Base-by-base conservation (phyloP, 805 yeast genomes). In the Candida ipomoeae region DNA sequence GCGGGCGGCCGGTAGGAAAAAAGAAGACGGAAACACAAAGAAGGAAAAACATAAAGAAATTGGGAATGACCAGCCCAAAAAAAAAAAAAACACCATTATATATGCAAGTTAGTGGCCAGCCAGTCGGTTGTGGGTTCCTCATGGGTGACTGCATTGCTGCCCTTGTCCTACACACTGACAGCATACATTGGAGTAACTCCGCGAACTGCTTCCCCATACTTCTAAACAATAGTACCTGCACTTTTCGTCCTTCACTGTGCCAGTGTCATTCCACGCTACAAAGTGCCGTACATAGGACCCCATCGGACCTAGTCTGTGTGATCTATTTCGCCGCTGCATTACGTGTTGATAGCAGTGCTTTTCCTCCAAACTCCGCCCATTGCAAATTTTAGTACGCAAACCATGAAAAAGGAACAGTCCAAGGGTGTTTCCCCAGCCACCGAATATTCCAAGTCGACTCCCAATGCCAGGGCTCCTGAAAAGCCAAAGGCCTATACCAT, bases 401-500 rank as follows among this genome's bases (percentile, higher is more conserved):
- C 29, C 42, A 39, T 39, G 42, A 53, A 51, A 33, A 32, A 33
- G 13, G 52, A 50, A 26, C 26, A 21, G 18, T 14, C 39, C n/a
- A 33, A 39, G 17, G 31, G 18, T 8, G 6, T 10, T 15, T n/a
- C 18, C 31, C 32, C 18, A 3, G 18, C 42, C 18, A 7, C 42
- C 5, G 42, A 39, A 8, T 23, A 40, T 26, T 3, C 43, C 21
- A 32, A 41, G 35, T 2, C 29, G 8, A 17, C 18, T 17, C 37
- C 33, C 15, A 43, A 33, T 2, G 35, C 35, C 38, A 44, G 42
- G 31, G 36, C 46, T 3, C 10, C 48, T 2, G 67, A 64, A 20
- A 71, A 69, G 50, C 75, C 73, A 10, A 72, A 71, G 56, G 75
- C 78, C 1, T 73, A 73, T 59, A 73, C 77, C 48, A 73, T 74